Evolutionary conservation across 345 rosid species (phyloP), one percentile per base, ranked within the genome.

Genomic region (Nephelium lappaceum): DNA sequence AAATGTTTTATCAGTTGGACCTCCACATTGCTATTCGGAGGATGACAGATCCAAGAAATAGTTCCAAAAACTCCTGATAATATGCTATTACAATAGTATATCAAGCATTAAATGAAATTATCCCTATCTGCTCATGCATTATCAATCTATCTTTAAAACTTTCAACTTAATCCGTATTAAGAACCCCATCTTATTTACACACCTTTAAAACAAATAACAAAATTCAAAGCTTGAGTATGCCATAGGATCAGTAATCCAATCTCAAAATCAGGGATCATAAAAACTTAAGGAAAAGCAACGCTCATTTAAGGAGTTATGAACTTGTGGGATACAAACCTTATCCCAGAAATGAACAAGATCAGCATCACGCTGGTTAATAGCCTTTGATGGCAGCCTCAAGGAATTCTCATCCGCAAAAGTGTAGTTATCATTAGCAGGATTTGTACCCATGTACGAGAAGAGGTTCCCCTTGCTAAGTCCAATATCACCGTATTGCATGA

Each of bases 271-370:
- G 51, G 23, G 23, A 39, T 53, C 14, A 11, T n/a, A 7, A 60
- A 21, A 5, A 14, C 51, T 24, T 9, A 23, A 23, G n/a, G 24
- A 25, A 68, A 38, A 57, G 43, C 39, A 39, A 51, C 15, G 27
- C 11, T 71, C 64, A 57, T 12, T 71, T 14, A 27, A 73, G 7
- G 57, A 18, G 72, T 25, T 36, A 61, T 7, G 21, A 24, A 55
- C 72, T 25, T 58, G 24, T 49, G 49, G 75, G 43, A 71, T 45
- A 81, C 80, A 72, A 75, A 96, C 99, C 97, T 96, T 96, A 69
- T 87, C 89, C 98, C 97, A 96, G 85, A 94, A 93, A 84, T 94
- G 98, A 67, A 94, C 89, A 67, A 96, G 93, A 89, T 96, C 99
- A 18, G 98, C 98, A 83, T 96, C 99, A 31, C 98, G 97, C 83